Base-by-base conservation (phyloP, 2,329 filamentous ascomycete species). In the Epicoccum nigrum region DNA sequence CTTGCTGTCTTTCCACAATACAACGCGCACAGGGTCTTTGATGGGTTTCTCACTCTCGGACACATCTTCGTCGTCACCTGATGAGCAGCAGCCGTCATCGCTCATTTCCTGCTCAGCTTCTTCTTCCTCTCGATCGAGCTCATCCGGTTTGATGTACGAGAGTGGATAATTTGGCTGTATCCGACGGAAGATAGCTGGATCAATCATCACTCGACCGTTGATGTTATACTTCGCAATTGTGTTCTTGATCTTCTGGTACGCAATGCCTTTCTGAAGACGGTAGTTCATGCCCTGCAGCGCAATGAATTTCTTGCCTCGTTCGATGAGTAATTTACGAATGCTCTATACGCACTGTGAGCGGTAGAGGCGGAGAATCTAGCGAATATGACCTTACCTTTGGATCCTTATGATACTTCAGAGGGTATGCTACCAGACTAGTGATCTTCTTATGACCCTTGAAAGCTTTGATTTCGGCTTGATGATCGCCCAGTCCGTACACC, bases 391-490 rank as follows among this genome's bases (percentile, higher is more conserved):
- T 60, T 37, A 57, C 64, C 11, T 82, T 79, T 40, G 90, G 81
- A 55, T 92, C 83, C 58, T 86, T 87, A 76, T 95, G 90, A 68
- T 92, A 95, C 56, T 87, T 80, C 7, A 96, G 77, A 0, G 92
- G 92, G 67, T 90, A 95, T 54, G 85, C 88, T 0, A 83, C 76
- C 7, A 96, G 79, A 63, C 84, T 90, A 9, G 87, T 90, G 65
- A 97, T 96, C 74, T 90, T 92, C 55, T 87, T 83, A 12, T 88
- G 84, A 0, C 92, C 92, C 52, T 89, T 88, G 79, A 96, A 97
- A 3, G 84, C 79, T 6, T 82, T 74, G 11, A 96, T 85, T 42
- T 92, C 85, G 30, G 86, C 83, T 9, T 84, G 79, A 65, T 90
- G 84, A 41, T 79, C 85, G 13, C 89, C 89, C 63, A 88, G 86